Conservation (phyloP, 805 yeast species). For the Yamadazyma sp. region DNA sequence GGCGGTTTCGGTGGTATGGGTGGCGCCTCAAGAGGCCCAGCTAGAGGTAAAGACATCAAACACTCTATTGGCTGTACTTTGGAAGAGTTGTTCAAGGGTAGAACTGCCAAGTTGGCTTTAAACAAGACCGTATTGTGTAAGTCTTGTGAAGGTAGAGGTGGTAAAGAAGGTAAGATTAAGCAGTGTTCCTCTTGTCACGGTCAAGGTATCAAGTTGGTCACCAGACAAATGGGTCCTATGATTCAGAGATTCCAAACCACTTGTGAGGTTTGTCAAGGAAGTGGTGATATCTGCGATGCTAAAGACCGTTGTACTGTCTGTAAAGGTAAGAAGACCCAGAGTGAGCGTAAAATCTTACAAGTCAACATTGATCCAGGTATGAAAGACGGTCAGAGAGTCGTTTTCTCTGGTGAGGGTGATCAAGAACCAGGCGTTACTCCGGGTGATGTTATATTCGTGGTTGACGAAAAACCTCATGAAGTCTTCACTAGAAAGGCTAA, state of each 20-base stretch:
- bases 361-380: conserved; percentile 97
- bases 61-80: conserved; percentile 82
- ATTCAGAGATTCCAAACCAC: conserved; percentile 95
- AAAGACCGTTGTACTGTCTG: conserved; percentile 87
- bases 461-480: conserved; percentile 87
- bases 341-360: conserved; percentile 89
- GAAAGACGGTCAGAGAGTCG: conserved; percentile 89
- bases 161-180: conserved; percentile 86
- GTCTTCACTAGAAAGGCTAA: conserved; percentile 84
- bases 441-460: conserved; percentile 92
- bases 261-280: conserved; percentile 90
- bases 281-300: conserved; percentile 83
- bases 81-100: conserved; percentile 93
- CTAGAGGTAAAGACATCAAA: conserved; percentile 86
- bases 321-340: conserved; percentile 81
- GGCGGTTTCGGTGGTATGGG: conserved; percentile 59
- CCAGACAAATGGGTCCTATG: conserved; percentile 99
- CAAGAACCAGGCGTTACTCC: conserved; percentile 93
- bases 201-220: conserved; percentile 84
- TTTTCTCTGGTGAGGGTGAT: conserved; percentile 95
- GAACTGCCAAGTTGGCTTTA: conserved; percentile 88
- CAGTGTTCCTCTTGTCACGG: conserved; percentile 88
- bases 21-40: conserved; percentile 77
- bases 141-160: conserved; percentile 93
- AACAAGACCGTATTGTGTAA: conserved; percentile 89